phyloP scores from a whole-genome alignment of 805 yeast species.

The Myxozyma neglecta region DNA sequence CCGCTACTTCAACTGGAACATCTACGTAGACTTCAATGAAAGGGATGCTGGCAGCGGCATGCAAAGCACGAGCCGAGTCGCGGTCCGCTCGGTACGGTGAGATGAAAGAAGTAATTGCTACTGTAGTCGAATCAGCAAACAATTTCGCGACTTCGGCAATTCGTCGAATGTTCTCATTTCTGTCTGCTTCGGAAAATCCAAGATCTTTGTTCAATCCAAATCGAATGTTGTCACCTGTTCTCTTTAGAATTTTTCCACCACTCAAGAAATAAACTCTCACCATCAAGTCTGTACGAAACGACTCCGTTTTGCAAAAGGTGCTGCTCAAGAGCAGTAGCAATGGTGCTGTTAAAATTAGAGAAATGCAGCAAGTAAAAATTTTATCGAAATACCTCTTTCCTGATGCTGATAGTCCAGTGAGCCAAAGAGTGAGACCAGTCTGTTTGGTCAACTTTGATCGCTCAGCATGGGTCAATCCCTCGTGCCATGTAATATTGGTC shows the following conservation, averaged over 20 bases:
- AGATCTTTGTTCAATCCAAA: constrained; percentile 94
- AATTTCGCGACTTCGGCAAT: constrained; percentile 91
- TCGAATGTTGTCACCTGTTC: constrained; percentile 70
- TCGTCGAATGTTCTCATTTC: constrained; percentile 93
- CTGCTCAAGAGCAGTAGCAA: constrained; percentile 93
- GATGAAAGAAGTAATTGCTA: constrained; percentile 88
- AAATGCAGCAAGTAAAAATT: too few relatives aligned
- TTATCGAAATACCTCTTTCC: constrained; percentile 70
- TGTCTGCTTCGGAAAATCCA: constrained; percentile 87
- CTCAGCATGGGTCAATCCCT: constrained; percentile 78
- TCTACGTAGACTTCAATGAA: constrained; percentile 90
- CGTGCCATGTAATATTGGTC: constrained; percentile 95
- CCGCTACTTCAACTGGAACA: constrained; percentile 92
- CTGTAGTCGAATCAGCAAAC: constrained; percentile 88
- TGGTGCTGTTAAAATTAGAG: too few relatives aligned
- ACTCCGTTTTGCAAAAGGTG: constrained; percentile 65
- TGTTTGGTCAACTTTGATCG: constrained; percentile 72
- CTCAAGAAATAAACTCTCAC: constrained; percentile 38
- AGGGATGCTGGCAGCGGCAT: constrained; percentile 69
- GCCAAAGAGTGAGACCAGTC: constrained; percentile 88
- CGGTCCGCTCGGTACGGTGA: constrained; percentile 88
- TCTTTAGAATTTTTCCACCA: not conserved
- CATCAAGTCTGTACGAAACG: constrained; percentile 85
- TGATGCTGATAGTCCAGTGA: constrained; percentile 92
- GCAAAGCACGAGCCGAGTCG: constrained; percentile 80